Conservation (phyloP, 352 stramenopile species). For the Phytophthora ramorum region DNA sequence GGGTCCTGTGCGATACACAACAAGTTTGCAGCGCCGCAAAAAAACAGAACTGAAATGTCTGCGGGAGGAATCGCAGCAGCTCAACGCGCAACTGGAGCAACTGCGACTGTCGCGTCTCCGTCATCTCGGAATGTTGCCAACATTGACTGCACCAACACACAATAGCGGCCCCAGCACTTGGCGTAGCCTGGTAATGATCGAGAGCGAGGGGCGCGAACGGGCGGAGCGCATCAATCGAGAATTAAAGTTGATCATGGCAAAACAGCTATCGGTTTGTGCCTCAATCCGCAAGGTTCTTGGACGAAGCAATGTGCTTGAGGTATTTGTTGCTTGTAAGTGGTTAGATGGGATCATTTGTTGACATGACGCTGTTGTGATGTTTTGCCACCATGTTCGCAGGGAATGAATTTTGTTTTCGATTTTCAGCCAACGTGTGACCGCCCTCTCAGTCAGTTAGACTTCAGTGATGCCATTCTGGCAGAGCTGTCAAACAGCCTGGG, state of each 20-base stretch:
- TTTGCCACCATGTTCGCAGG: neutral
- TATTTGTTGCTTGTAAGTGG: neutral
- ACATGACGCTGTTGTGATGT: neutral
- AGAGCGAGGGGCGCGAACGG: conserved; percentile 29
- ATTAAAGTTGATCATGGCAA: conserved; percentile 32
- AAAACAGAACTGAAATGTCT: conserved; percentile 26
- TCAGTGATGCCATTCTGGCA: conserved; percentile 29
- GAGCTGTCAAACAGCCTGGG: conserved; percentile 16
- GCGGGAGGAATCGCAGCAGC: conserved; percentile 10
- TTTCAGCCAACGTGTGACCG: conserved; percentile 11
- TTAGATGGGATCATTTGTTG: neutral
- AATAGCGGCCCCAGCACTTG: neutral
- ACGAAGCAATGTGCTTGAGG: conserved; percentile 17
- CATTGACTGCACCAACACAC: neutral
- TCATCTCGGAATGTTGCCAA: conserved; percentile 2
- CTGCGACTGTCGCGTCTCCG: conserved; percentile 15
- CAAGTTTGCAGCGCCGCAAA: conserved; percentile 31
- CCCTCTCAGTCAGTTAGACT: conserved; percentile 16
- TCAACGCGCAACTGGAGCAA: conserved; percentile 21
- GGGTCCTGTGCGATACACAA: conserved; percentile 30
- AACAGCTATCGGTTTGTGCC: conserved; percentile 23
- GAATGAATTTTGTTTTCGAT: conserved; percentile 25
- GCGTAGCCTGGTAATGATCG: conserved; percentile 21
- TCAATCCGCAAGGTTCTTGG: conserved; percentile 21
- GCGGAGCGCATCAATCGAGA: conserved; percentile 28